phyloP scores from a whole-genome alignment of 106 monocot genomes.

The Acanthochlamys bracteata region DNA sequence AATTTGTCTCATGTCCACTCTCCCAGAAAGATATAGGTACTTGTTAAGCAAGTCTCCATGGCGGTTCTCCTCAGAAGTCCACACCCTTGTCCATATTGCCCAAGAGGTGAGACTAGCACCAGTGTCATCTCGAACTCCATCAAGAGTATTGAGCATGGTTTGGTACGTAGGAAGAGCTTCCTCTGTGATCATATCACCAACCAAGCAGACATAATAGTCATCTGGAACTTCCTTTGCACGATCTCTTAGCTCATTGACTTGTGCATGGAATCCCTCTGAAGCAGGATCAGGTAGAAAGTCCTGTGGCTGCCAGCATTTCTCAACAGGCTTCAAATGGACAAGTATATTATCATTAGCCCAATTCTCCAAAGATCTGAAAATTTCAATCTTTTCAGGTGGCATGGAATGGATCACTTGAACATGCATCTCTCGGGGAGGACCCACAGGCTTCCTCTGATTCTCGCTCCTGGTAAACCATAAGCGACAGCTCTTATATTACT shows the following conservation, averaged over 20 bases:
- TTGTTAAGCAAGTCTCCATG: slow-evolving; percentile 26
- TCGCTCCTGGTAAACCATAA: not conserved
- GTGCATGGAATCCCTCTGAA: slow-evolving; percentile 2
- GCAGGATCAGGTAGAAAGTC: slow-evolving; percentile 21
- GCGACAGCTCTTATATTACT: not conserved
- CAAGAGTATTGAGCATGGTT: slow-evolving; percentile 18
- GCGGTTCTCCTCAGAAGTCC: slow-evolving; percentile 28
- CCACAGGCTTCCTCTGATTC: slow-evolving; percentile 10
- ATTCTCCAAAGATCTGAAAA: slow-evolving; percentile 3
- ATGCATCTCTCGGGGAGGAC: slow-evolving; percentile 15
- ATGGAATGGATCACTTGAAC: slow-evolving; percentile 18
- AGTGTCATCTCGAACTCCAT: slow-evolving; percentile 21
- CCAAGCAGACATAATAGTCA: slow-evolving; percentile 17
- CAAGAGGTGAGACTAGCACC: slow-evolving; percentile 23
- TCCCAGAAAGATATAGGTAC: slow-evolving; percentile 24
- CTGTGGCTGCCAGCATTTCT: slow-evolving; percentile 27
- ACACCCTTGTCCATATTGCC: slow-evolving; percentile 25
- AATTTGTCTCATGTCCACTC: slow-evolving; percentile 23
- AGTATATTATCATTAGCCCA: slow-evolving; percentile 7
- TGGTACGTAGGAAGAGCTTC: slow-evolving; percentile 17
- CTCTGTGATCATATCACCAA: slow-evolving; percentile 18
- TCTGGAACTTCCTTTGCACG: slow-evolving; percentile 16
- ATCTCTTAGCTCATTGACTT: not conserved
- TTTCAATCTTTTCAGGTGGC: slow-evolving; percentile 9
- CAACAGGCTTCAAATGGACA: slow-evolving; percentile 17